phyloP scores from a whole-genome alignment of 2,329 filamentous ascomycete genomes.

The Stachybotrys chartarum region DNA sequence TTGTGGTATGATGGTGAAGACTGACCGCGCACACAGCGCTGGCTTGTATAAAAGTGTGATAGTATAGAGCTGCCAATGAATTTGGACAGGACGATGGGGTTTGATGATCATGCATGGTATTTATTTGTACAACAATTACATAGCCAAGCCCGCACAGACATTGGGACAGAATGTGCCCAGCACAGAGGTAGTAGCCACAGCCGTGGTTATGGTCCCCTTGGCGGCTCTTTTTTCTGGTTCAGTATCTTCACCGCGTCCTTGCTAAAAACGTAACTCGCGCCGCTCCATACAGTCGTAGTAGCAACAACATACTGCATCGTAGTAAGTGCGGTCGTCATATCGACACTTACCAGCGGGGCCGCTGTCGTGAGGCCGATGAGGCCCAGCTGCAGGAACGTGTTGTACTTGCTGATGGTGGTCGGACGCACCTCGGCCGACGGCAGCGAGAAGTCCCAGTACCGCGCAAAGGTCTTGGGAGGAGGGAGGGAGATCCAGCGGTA shows the following conservation, averaged over 20 bases:
- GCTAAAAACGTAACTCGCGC: conserved; percentile 82
- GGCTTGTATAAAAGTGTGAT: too few relatives aligned
- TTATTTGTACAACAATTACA: too few relatives aligned
- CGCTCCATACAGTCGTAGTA: conserved; percentile 86
- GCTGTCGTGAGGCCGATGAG: conserved; percentile 81
- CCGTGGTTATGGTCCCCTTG: neutral
- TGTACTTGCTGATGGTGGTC: conserved; percentile 81
- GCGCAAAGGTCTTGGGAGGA: conserved; percentile 80
- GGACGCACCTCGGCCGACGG: conserved; percentile 80
- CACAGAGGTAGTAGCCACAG: too few relatives aligned
- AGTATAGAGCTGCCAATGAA: too few relatives aligned
- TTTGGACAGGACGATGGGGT: too few relatives aligned
- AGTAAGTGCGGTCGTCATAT: conserved; percentile 47
- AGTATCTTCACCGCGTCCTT: conserved; percentile 91
- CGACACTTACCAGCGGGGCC: conserved; percentile 63
- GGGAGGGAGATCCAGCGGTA: conserved; percentile 94
- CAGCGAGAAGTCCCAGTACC: conserved; percentile 97
- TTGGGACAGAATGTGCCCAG: too few relatives aligned
- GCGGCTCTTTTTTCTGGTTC: conserved; percentile 14
- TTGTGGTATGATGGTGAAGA: neutral
- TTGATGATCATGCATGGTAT: too few relatives aligned
- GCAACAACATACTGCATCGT: conserved; percentile 74
- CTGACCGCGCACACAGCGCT: too few relatives aligned
- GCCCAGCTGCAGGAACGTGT: conserved; percentile 84
- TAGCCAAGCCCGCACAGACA: too few relatives aligned